Evolutionary conservation across 306 rosid genomes (phyloP).

Genomic region (Fragaria vesca): DNA sequence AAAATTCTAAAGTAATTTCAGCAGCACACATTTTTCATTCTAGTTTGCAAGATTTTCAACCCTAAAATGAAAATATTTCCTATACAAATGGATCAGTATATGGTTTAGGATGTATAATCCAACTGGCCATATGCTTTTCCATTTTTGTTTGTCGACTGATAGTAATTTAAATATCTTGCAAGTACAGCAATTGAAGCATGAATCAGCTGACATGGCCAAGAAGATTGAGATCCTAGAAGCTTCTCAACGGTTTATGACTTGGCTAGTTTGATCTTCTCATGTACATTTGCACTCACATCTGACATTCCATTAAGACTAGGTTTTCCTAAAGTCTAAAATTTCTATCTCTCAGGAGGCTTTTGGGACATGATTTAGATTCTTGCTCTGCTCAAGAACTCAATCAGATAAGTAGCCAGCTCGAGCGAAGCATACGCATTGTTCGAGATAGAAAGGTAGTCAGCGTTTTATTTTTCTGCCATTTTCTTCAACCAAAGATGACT

Average conservation of each 20-base stretch:
- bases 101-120: background rate
- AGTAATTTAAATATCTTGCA: no score
- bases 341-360: conserved; percentile 47
- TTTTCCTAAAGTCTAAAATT: conserved; percentile 5
- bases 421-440: conserved; percentile 38
- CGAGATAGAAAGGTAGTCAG: conserved; percentile 52
- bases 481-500: background rate
- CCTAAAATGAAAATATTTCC: background rate
- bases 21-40: background rate
- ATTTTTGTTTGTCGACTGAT: background rate
- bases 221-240: conserved; percentile 53
- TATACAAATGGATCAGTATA: background rate
- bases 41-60: background rate
- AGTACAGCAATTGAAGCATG: conserved; percentile 56
- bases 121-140: background rate
- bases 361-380: conserved; percentile 44
- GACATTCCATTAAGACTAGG: background rate
- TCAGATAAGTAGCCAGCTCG: conserved; percentile 40
- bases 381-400: conserved; percentile 55
- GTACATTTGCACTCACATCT: background rate
- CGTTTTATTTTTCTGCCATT: background rate
- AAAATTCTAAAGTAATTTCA: background rate
- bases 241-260: conserved; percentile 45
- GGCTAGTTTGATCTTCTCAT: background rate
- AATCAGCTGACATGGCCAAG: conserved; percentile 37